Evolutionary conservation across 352 stramenopile species (phyloP).

Genomic region (Pythium dissotocum): DNA sequence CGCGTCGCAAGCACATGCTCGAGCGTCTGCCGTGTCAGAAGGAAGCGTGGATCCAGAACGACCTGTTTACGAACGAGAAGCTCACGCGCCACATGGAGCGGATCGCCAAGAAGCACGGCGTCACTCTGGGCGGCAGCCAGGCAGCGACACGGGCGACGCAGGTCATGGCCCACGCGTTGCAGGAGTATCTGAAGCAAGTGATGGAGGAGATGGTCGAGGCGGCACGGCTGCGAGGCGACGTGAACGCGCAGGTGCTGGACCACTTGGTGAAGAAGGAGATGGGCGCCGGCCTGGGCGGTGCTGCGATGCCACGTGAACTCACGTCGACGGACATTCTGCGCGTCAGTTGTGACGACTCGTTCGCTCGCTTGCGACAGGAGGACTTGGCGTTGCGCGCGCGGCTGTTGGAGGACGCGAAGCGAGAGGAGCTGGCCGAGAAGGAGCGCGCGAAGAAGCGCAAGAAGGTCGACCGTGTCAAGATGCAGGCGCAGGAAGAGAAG

Average conservation of each 20-base stretch:
- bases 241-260: slow-evolving; percentile 47
- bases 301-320: slow-evolving; percentile 41
- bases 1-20: slow-evolving; percentile 32
- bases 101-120: slow-evolving; percentile 46
- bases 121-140: slow-evolving; percentile 40
- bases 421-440: slow-evolving; percentile 72
- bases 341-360: slow-evolving; percentile 85
- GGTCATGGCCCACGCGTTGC: slow-evolving; percentile 82
- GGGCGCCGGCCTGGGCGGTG: slow-evolving; percentile 9
- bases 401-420: slow-evolving; percentile 78
- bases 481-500: slow-evolving; percentile 69
- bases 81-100: slow-evolving; percentile 60
- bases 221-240: slow-evolving; percentile 72
- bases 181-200: slow-evolving; percentile 86
- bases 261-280: slow-evolving; percentile 45
- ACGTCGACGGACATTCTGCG: slow-evolving; percentile 81
- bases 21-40: slow-evolving; percentile 71
- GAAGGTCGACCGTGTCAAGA: slow-evolving; percentile 81
- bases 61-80: slow-evolving; percentile 77
- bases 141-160: slow-evolving; percentile 46
- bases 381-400: slow-evolving; percentile 58
- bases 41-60: slow-evolving; percentile 76
- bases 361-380: slow-evolving; percentile 59
- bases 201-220: slow-evolving; percentile 87
- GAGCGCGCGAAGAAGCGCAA: slow-evolving; percentile 86